Base-by-base conservation (phyloP, 1,139 yeast genomes). In the Blastobotrys malaysiensis region DNA sequence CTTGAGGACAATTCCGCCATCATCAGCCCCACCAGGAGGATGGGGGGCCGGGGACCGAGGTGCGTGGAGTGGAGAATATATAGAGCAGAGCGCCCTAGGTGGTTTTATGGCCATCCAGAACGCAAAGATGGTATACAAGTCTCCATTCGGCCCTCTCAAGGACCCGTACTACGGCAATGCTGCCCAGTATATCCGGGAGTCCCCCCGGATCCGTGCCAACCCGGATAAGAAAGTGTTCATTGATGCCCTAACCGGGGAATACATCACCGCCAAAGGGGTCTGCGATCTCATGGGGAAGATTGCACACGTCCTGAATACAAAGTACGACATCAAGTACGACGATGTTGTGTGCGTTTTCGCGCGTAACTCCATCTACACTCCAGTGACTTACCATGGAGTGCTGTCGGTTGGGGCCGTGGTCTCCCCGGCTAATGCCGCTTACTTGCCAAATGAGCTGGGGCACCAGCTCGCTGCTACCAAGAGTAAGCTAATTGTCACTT, bases 351-450 rank as follows among this genome's bases (percentile, higher is more conserved):
- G 68, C 50, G 45, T 70, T 21, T 68, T 69, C 51, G 55, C 65
- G 14, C 58, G 63, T 20, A 72, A 73, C 58, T 55, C 60, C 53
- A 61, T 71, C 36, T 65, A 61, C 55, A 58, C 62, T 18, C 66
- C 72, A 1, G 54, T 60, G 1, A 52, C 71, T n/a, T 73, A 70
- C 52, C 64, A 63, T 46, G 72, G 69, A 1, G 61, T 66, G n/a
- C 57, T 69, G 13, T 57, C 66, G 26, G 59, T 64, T 9, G 75
- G 74, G 6, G 76, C 68, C 2, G 55, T 67, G 7, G 60, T 72
- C 18, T 62, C 72, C 2, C 75, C 76, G 2, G 74, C 73, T 3
- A 72, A 70, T 54, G 61, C 66, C 24, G 63, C 67, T 49, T 73
- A 72, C 58, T 57, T 60, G 19, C 62, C 69, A 21, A 62, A 61